Evolutionary conservation across 1,284 basidiomycete species (phyloP), one percentile per base, ranked within the genome.

Genomic region (Xerocomus subilludens): DNA sequence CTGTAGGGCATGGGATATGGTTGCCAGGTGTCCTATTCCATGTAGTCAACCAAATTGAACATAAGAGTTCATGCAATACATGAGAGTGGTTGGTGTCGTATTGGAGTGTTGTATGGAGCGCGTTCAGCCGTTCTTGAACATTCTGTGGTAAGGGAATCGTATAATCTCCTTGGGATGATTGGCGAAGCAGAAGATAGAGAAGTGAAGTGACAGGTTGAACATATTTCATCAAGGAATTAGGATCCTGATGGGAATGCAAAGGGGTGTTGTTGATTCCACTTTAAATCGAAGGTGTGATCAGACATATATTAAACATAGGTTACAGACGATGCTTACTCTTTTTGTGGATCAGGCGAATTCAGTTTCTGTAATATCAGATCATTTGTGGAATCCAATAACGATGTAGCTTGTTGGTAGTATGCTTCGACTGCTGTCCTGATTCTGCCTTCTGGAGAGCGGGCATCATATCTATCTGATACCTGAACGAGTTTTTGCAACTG

Each of bases 231-330:
- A 7, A 64, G 9, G 8, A 38, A 33, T 7, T 47, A 14, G 4
- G 45, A 8, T 64, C 45, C 25, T 64, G 63, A 25, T 64, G 63
- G 5, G 18, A 27, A 20, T 64, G 45, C 11, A 51, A 25, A 27
- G 63, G 63, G 13, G 63, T 64, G 30, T 64, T 30, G 47, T 33
- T 64, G 3, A 64, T 51, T 49, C 63, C 60, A 63, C 49, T 51
- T 56, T 6, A 32, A 56, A 56, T 3, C 9, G n/a, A 30, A 3
- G 18, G 10, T 32, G 32, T 10, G 42, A 45, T 45, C 5, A 45
- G 42, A 18, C 20, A 20, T 11, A 45, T 45, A 5, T 11, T 5
- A 20, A 20, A 45, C 14, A 45, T 5, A 45, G 16, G 20, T 45
- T 45, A 20, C 5, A 45, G 42, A 45, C 5, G 20, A 45, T 45